Evolutionary conservation across 495 filamentous ascomycete genomes (phyloP).

Genomic region (Friedmanniomyces endolithicus): DNA sequence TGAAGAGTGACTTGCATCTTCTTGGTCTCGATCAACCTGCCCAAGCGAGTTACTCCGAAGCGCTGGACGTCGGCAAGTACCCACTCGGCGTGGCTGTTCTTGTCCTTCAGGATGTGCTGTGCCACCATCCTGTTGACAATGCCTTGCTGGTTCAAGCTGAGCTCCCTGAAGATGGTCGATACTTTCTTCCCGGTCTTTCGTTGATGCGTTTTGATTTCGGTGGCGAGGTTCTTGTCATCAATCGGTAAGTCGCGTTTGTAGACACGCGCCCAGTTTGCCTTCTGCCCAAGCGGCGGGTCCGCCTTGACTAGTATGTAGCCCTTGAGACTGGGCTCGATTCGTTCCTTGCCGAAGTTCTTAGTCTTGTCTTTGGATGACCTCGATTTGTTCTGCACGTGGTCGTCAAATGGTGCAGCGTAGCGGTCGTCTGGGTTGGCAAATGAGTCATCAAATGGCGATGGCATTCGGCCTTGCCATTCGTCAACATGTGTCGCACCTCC

Average conservation of each 20-base stretch:
- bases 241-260: constrained; percentile 4
- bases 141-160: constrained; percentile 5
- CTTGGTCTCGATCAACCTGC: neutral
- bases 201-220: neutral
- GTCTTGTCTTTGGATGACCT: constrained; percentile 1
- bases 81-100: constrained; percentile 3
- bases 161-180: neutral
- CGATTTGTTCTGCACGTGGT: neutral
- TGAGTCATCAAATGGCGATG: neutral
- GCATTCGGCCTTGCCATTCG: neutral
- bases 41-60: neutral
- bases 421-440: neutral
- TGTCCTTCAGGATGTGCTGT: neutral
- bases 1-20: constrained; percentile 3
- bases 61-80: neutral
- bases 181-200: neutral
- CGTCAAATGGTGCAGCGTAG: neutral
- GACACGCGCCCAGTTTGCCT: constrained; percentile 5
- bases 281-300: neutral
- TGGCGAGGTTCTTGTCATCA: neutral
- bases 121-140: constrained; percentile 4
- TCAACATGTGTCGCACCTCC: neutral
- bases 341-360: neutral
- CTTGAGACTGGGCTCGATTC: neutral
- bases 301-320: constrained; percentile 6